phyloP scores from a whole-genome alignment of 2,329 filamentous ascomycete genomes.

The Epichloe brachyelytri region DNA sequence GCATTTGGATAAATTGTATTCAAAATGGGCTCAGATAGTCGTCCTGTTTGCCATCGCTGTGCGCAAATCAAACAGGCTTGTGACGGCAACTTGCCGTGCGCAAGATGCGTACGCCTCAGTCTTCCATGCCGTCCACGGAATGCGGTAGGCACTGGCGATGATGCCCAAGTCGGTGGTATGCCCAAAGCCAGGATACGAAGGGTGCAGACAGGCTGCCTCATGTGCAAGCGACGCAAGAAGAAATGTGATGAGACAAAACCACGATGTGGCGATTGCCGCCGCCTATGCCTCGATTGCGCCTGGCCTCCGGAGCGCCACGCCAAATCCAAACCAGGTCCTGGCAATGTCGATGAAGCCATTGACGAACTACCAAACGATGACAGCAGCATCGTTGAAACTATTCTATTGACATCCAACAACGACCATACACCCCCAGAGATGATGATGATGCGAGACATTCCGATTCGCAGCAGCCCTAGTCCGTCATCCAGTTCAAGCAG shows the following conservation, averaged over 20 bases:
- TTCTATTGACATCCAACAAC: neutral
- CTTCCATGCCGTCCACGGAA: constrained; percentile 19
- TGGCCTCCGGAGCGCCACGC: constrained; percentile 16
- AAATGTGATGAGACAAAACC: constrained; percentile 34
- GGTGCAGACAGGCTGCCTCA: constrained; percentile 28
- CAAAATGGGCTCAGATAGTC: constrained; percentile 16
- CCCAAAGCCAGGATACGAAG: constrained; percentile 21
- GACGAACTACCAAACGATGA: neutral
- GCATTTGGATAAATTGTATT: neutral
- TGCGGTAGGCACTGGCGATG: constrained; percentile 6
- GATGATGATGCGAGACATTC: constrained; percentile 9
- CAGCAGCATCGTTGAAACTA: neutral
- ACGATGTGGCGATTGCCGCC: constrained; percentile 25
- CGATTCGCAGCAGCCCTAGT: constrained; percentile 11
- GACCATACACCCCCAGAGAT: neutral
- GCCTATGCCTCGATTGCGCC: constrained; percentile 20
- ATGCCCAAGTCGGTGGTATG: constrained; percentile 8
- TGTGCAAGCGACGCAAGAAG: constrained; percentile 33
- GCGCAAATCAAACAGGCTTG: constrained; percentile 25
- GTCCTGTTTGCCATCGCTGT: constrained; percentile 21
- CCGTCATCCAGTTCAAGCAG: constrained; percentile 9
- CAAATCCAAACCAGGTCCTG: constrained; percentile 8
- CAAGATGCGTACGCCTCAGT: constrained; percentile 20
- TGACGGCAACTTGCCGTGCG: constrained; percentile 20
- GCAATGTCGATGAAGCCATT: constrained; percentile 5